Evolutionary conservation across 139 green algal genomes (phyloP), one percentile per base, ranked within the genome.

Genomic region (Spirogloea muscicola): DNA sequence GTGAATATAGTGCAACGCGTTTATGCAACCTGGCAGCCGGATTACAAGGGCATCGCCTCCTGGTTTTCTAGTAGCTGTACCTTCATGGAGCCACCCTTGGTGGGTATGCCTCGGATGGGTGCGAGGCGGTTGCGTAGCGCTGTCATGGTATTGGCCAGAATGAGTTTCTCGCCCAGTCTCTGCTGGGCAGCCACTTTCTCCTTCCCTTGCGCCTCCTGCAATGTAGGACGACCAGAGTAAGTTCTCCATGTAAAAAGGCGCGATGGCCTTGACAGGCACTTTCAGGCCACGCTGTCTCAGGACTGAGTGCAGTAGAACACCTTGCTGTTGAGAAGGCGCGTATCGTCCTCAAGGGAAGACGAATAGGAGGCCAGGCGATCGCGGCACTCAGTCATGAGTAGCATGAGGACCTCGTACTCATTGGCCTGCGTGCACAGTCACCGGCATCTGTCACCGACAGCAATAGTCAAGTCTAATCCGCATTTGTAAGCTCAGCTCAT

Each of bases 331-430:
- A 79, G 38, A 21, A 72, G 21, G 31, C 70, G 58, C 18, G 92
- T 58, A 40, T 97, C 89, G 34, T 96, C 89, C 67, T 97, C 92
- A 7, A 78, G 44, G 2, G 58, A 65, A 41, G 59, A 46, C 31
- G 72, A 55, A 74, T 94, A 96, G 1, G 59, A 74, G 3, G 82
- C 68, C 41, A 96, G 82, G 25, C 83, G 68, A 55, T 96, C 90
- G 0, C 90, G 81, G 62, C 87, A 90, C 55, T 98, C 94, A 3
- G 81, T 86, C 87, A 97, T 90, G 31, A 98, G 80, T 51, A 98
- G 76, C 84, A 96, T 89, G 68, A 98, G 85, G 52, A 95, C 83
- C 84, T 98, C 94, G 74, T 98, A 98, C 87, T 98, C 94, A 79
- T 98, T 98, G 72, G 91, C 85, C 62, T 88, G 85, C 44, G 10